Percentiles rank a stretch among this genome's conserved stretches.
phyloP scores from a whole-genome alignment of 73 alveolate species.

The Uronychia binucleata region DNA sequence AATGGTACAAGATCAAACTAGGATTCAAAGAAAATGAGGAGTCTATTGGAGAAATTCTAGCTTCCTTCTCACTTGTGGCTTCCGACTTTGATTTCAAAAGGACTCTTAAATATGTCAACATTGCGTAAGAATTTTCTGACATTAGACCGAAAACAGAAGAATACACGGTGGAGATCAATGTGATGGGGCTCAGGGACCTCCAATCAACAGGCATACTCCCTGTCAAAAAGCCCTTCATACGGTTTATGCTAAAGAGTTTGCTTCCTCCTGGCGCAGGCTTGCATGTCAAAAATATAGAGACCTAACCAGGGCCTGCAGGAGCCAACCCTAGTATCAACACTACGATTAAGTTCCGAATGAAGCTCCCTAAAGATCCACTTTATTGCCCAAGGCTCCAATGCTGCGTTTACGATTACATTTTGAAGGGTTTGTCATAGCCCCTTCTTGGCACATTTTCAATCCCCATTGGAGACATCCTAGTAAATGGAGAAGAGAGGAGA shows the following conservation, averaged over 20 bases:
- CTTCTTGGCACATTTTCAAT: constrained; percentile 90
- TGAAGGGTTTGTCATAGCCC: constrained; percentile 90
- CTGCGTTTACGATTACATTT: constrained; percentile 88
- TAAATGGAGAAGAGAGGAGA: constrained; percentile 62
- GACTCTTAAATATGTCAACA: constrained; percentile 70
- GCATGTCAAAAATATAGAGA: constrained; percentile 55
- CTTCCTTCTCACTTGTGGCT: constrained; percentile 73
- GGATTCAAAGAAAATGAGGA: constrained; percentile 76
- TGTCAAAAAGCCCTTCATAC: constrained; percentile 93
- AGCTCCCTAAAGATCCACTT: constrained; percentile 72
- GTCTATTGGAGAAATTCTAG: constrained; percentile 82
- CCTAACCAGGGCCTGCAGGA: constrained; percentile 96
- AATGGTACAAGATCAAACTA: constrained; percentile 88
- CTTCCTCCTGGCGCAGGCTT: constrained; percentile 58
- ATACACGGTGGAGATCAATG: constrained; percentile 77
- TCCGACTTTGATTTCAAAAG: constrained; percentile 63
- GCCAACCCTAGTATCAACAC: constrained; percentile 94
- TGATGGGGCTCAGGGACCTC: constrained; percentile 88
- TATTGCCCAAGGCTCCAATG: constrained; percentile 71
- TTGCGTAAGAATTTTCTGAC: too few species aligned
- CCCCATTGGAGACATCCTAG: constrained; percentile 73
- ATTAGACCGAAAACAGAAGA: constrained; percentile 76
- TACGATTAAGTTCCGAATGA: constrained; percentile 78
- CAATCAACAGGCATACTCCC: constrained; percentile 90
- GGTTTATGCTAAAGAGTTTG: constrained; percentile 63